phyloP scores from a whole-genome alignment of 2,329 filamentous ascomycete species.

The Epichloe hybrida region DNA sequence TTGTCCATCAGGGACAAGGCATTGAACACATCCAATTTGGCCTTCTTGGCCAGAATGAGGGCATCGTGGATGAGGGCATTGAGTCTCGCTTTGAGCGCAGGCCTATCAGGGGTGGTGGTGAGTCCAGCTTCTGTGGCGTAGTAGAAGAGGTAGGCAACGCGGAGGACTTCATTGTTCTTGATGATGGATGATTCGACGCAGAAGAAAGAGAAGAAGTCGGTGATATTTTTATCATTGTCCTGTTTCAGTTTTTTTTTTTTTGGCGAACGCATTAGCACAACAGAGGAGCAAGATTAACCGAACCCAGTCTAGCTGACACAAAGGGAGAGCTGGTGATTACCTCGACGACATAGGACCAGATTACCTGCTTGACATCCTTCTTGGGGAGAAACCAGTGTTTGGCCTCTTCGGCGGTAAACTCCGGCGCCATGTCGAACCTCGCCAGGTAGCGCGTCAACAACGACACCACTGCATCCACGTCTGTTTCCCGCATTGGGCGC shows the following conservation, averaged over 20 bases:
- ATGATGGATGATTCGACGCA: slow-evolving; percentile 88
- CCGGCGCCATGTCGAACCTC: slow-evolving; percentile 72
- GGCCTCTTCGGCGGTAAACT: slow-evolving; percentile 68
- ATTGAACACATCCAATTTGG: slow-evolving; percentile 91
- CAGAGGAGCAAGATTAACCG: background rate
- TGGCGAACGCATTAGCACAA: background rate
- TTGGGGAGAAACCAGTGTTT: slow-evolving; percentile 77
- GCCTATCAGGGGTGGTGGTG: slow-evolving; percentile 34
- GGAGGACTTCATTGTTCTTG: slow-evolving; percentile 62
- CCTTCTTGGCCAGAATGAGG: slow-evolving; percentile 71
- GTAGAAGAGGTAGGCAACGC: slow-evolving; percentile 93
- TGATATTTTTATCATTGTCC: slow-evolving; percentile 62
- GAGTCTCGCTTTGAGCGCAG: slow-evolving; percentile 61
- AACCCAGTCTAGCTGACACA: background rate
- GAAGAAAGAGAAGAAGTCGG: slow-evolving; percentile 97
- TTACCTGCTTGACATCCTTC: slow-evolving; percentile 56
- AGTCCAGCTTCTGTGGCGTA: slow-evolving; percentile 80
- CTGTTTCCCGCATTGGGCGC: slow-evolving; percentile 65
- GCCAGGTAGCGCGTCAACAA: slow-evolving; percentile 65
- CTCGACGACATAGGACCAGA: slow-evolving; percentile 90
- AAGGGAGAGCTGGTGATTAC: slow-evolving; percentile 23
- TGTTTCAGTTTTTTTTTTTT: slow-evolving; percentile 13
- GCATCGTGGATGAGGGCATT: slow-evolving; percentile 73
- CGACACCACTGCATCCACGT: slow-evolving; percentile 61
- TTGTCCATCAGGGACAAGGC: slow-evolving; percentile 90